Percentiles rank a stretch among this genome's conserved stretches.
Conservation (phyloP, 2,329 filamentous ascomycete species). For the Alternaria solani region DNA sequence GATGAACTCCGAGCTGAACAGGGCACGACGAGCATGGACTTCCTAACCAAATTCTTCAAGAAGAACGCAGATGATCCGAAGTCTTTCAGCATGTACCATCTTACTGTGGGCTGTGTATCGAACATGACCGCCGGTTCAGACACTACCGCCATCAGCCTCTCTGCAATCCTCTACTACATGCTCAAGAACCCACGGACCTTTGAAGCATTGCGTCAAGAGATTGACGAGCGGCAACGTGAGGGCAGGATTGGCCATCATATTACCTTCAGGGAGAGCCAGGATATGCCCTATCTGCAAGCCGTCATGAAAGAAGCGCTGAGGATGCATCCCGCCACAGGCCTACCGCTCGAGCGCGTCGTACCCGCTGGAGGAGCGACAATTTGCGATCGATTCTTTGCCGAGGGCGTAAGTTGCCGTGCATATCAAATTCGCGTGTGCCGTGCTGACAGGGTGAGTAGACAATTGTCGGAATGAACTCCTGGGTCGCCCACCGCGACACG, state of each 20-base stretch:
- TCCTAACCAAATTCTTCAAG: constrained; percentile 25
- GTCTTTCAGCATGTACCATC: constrained; percentile 47
- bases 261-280: constrained; percentile 31
- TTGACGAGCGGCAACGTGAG: constrained; percentile 12
- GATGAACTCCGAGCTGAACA: constrained; percentile 7
- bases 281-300: constrained; percentile 43
- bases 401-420: constrained; percentile 16
- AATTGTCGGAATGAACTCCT: constrained; percentile 32
- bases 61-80: constrained; percentile 32
- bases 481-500: constrained; percentile 29
- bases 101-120: constrained; percentile 49
- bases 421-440: background rate
- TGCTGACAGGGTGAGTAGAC: constrained; percentile 14
- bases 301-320: constrained; percentile 39
- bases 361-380: constrained; percentile 26
- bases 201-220: constrained; percentile 23
- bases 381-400: constrained; percentile 25
- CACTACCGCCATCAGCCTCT: constrained; percentile 54
- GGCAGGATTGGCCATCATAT: constrained; percentile 9
- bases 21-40: constrained; percentile 14
- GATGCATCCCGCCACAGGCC: constrained; percentile 34
- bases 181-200: constrained; percentile 23
- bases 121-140: constrained; percentile 55
- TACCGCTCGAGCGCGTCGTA: constrained; percentile 33
- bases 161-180: constrained; percentile 34